Evolutionary conservation across 176 grass and related monocot genomes (phyloP).

Genomic region (Neostapfia colusana): DNA sequence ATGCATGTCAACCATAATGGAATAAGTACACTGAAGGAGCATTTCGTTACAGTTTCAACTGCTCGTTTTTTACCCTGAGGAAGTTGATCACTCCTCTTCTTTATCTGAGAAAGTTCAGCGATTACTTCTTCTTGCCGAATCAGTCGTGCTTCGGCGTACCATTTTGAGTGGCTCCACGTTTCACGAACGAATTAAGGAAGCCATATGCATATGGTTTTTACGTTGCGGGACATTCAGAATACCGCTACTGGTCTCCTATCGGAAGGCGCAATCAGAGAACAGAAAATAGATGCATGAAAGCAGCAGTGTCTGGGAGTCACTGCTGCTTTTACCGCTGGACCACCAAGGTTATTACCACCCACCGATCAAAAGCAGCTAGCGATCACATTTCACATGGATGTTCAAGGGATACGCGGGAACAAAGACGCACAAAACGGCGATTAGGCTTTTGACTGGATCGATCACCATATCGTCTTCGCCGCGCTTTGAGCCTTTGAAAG

Average conservation of each 20-base stretch:
- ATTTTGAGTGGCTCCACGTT: background rate
- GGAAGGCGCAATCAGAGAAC: background rate
- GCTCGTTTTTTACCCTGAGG: background rate
- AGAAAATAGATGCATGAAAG: background rate
- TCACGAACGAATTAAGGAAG: background rate
- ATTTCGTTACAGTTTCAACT: background rate
- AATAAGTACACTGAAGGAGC: slow-evolving; percentile 29
- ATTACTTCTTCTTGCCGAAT: background rate
- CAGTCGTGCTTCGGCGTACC: background rate
- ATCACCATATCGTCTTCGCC: slow-evolving; percentile 17
- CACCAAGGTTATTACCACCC: background rate
- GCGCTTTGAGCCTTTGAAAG: slow-evolving; percentile 16
- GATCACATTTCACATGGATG: slow-evolving; percentile 36
- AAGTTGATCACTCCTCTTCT: background rate
- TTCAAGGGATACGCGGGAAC: slow-evolving; percentile 35
- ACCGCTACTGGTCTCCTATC: no score
- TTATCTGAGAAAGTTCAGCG: background rate
- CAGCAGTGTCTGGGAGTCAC: background rate
- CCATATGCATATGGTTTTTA: background rate
- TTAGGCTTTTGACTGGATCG: slow-evolving; percentile 45
- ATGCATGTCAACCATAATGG: background rate
- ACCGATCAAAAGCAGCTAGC: slow-evolving; percentile 14
- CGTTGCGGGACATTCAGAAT: background rate
- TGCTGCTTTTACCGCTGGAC: background rate
- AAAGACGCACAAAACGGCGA: slow-evolving; percentile 11